Evolutionary conservation across 2,329 filamentous ascomycete genomes (phyloP).

Genomic region (Arachnopeziza araneosa): DNA sequence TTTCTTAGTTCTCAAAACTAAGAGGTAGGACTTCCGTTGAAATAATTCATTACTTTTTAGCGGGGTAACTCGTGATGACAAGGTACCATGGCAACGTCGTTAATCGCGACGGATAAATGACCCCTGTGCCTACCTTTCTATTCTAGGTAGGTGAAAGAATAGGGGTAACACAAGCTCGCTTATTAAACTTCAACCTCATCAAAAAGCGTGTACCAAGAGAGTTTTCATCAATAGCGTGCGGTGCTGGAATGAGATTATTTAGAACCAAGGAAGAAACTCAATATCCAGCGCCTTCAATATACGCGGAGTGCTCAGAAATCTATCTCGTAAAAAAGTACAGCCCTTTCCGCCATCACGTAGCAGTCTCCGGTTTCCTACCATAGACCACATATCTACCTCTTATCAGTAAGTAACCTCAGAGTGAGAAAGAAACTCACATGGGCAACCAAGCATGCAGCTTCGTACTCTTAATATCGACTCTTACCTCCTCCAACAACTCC

Average conservation of each 20-base stretch:
- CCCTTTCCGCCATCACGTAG: not conserved
- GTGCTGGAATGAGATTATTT: no score
- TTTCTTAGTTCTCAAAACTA: no score
- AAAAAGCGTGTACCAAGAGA: no score
- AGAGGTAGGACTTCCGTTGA: not conserved
- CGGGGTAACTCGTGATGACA: not conserved
- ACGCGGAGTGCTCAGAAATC: not conserved
- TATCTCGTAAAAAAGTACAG: not conserved
- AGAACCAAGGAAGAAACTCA: no score
- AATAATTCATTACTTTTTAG: not conserved
- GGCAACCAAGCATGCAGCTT: conserved; percentile 13
- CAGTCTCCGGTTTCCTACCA: conserved; percentile 1
- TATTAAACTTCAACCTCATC: not conserved
- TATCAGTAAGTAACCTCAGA: not conserved
- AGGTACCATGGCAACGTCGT: not conserved
- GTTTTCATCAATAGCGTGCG: no score
- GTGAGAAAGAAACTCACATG: conserved; percentile 4
- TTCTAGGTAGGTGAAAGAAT: not conserved
- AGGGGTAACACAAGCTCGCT: not conserved
- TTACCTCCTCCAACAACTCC: conserved; percentile 15
- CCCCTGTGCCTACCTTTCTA: not conserved
- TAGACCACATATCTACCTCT: conserved; percentile 1
- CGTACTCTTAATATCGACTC: conserved; percentile 7
- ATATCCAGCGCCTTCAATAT: not conserved
- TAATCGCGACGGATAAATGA: not conserved